phyloP scores from a whole-genome alignment of 257 asterid genomes.

The Salvia rosmarinus region DNA sequence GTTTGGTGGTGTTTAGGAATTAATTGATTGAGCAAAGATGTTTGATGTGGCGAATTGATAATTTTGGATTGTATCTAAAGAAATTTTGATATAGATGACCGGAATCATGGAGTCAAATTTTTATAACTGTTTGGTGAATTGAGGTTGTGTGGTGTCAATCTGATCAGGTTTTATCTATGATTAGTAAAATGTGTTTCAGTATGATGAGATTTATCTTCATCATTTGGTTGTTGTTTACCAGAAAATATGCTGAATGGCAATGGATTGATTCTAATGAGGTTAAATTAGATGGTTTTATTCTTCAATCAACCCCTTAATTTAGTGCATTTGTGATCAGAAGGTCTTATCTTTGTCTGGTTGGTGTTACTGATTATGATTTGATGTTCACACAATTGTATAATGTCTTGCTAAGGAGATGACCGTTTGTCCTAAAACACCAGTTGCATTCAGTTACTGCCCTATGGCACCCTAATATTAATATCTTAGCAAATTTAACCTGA shows the following conservation, averaged over 20 bases:
- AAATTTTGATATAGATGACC: constrained; percentile 2
- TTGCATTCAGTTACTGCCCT: neutral
- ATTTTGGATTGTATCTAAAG: neutral
- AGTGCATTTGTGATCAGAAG: neutral
- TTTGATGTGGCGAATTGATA: constrained; percentile 17
- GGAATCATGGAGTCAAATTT: neutral
- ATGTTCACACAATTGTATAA: neutral
- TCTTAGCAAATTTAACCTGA: neutral
- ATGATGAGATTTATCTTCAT: neutral
- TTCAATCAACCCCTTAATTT: too few relatives aligned
- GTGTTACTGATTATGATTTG: neutral
- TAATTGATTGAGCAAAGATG: neutral
- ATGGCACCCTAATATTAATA: neutral
- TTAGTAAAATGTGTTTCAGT: neutral
- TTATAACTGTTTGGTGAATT: constrained; percentile 20
- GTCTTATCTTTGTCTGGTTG: neutral
- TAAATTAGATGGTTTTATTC: neutral
- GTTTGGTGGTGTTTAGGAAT: neutral
- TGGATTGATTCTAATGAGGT: constrained; percentile 3
- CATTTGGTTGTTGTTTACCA: neutral
- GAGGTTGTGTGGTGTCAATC: neutral
- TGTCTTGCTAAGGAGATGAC: neutral
- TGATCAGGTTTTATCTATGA: neutral
- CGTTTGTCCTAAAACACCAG: neutral
- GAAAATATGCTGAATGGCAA: neutral